Conservation (phyloP, 495 filamentous ascomycete genomes). For the Hypoxylon crocopeplum region DNA sequence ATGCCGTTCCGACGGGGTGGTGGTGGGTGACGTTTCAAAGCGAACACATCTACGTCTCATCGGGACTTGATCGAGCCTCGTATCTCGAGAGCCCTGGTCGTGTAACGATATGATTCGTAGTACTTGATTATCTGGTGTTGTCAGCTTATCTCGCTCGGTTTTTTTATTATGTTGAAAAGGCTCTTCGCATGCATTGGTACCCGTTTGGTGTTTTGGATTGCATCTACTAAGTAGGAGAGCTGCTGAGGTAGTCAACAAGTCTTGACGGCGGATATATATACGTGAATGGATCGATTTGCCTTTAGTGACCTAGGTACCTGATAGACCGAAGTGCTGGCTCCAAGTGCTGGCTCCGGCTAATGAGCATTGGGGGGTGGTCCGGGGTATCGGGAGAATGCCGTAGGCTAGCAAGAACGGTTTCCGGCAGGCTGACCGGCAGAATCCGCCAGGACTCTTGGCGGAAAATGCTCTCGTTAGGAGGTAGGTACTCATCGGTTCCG, state of each 20-base stretch:
- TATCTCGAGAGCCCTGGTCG: conserved; percentile 11
- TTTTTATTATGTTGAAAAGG: not conserved
- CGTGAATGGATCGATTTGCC: not conserved
- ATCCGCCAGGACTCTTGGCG: conserved; percentile 10
- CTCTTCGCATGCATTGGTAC: conserved; percentile 8
- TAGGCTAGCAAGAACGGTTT: no score
- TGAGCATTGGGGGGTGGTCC: not conserved
- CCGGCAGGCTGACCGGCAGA: not conserved
- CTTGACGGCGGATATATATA: no score
- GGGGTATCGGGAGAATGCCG: not conserved
- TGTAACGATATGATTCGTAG: conserved; percentile 30
- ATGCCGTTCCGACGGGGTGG: not conserved
- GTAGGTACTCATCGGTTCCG: not conserved
- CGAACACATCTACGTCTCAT: no score
- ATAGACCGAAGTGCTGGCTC: no score
- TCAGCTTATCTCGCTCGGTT: conserved; percentile 16
- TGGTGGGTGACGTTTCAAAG: not conserved
- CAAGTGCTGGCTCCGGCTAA: not conserved
- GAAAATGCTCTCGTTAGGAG: no score
- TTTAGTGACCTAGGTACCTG: not conserved
- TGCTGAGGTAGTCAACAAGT: no score
- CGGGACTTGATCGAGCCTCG: conserved; percentile 4
- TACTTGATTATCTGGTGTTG: not conserved
- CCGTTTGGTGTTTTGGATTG: not conserved
- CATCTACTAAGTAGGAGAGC: no score